phyloP scores from a whole-genome alignment of 257 asterid species.

The Henckelia pumila region DNA sequence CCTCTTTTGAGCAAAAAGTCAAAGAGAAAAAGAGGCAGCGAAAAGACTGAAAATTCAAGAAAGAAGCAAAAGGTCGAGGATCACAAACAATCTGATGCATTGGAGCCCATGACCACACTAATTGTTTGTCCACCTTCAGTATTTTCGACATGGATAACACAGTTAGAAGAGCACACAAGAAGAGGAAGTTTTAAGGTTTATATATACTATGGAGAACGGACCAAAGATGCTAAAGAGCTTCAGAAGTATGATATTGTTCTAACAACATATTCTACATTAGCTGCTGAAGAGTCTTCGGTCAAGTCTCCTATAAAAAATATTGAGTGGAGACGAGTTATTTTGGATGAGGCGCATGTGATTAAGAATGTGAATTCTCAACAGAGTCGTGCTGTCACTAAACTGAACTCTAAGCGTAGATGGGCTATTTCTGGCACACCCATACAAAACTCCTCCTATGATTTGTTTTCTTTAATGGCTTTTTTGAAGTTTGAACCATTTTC shows the following conservation, averaged over 20 bases:
- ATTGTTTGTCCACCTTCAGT: constrained; percentile 82
- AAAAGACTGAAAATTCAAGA: constrained; percentile 8
- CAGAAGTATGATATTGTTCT: constrained; percentile 60
- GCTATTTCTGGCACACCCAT: constrained; percentile 83
- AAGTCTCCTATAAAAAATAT: constrained; percentile 63
- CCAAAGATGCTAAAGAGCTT: constrained; percentile 55
- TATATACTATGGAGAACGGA: constrained; percentile 73
- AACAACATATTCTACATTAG: constrained; percentile 68
- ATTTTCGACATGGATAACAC: constrained; percentile 69
- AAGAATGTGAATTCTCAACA: constrained; percentile 67
- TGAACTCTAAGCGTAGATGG: constrained; percentile 76
- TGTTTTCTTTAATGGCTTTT: constrained; percentile 71
- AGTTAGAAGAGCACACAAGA: constrained; percentile 68
- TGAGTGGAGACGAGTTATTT: constrained; percentile 79
- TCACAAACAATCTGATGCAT: constrained; percentile 1
- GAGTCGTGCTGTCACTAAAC: constrained; percentile 60
- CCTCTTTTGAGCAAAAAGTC: constrained; percentile 21
- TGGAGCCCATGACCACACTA: constrained; percentile 42
- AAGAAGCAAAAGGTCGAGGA: constrained; percentile 35
- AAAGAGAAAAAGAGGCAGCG: constrained; percentile 42
- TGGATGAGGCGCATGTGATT: constrained; percentile 86
- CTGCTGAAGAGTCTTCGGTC: constrained; percentile 45
- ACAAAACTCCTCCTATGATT: constrained; percentile 65
- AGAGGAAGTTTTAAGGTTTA: constrained; percentile 57
- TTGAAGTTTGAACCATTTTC: constrained; percentile 81